Conservation (phyloP, 352 stramenopile genomes). For the Globisporangium lucens region DNA sequence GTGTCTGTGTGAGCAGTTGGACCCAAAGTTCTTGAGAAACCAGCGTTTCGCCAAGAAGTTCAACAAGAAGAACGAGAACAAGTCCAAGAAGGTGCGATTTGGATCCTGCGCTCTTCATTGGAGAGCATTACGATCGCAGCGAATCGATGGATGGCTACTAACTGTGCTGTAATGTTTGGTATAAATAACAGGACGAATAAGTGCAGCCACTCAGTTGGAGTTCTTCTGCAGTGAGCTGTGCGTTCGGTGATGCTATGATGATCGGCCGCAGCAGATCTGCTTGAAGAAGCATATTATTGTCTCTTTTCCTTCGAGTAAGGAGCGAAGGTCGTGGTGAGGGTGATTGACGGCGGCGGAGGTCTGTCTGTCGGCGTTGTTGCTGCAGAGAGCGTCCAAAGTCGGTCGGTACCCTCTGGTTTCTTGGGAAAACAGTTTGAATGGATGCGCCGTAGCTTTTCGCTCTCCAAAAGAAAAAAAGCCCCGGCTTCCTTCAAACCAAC, state of each 20-base stretch:
- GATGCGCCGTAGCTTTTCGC: slow-evolving; percentile 3
- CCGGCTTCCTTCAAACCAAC: slow-evolving; percentile 8
- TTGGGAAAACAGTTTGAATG: slow-evolving; percentile 11
- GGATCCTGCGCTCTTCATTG: no score
- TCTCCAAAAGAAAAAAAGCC: slow-evolving; percentile 3
- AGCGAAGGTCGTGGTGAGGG: slow-evolving; percentile 12
- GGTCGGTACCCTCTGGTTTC: slow-evolving; percentile 14
- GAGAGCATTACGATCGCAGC: neutral
- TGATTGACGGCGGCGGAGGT: neutral
- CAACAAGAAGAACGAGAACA: slow-evolving; percentile 89
- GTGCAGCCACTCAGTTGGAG: neutral
- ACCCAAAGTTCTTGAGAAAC: slow-evolving; percentile 98
- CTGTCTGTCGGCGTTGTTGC: neutral
- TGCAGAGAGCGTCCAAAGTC: slow-evolving; percentile 1
- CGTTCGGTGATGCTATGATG: neutral
- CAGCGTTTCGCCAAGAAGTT: slow-evolving; percentile 98
- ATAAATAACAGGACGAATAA: slow-evolving; percentile 18
- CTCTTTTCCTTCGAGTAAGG: slow-evolving; percentile 11
- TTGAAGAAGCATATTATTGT: slow-evolving; percentile 6
- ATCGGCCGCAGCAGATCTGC: neutral
- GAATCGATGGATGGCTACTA: neutral
- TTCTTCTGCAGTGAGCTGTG: slow-evolving; percentile 9
- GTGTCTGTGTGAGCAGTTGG: slow-evolving; percentile 53
- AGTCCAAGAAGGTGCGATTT: slow-evolving; percentile 48
- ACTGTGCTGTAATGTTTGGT: no score